Percentiles rank a stretch among this genome's conserved stretches.
Evolutionary conservation across 2,329 filamentous ascomycete genomes (phyloP).

Genomic region (Scedosporium minutisporum): DNA sequence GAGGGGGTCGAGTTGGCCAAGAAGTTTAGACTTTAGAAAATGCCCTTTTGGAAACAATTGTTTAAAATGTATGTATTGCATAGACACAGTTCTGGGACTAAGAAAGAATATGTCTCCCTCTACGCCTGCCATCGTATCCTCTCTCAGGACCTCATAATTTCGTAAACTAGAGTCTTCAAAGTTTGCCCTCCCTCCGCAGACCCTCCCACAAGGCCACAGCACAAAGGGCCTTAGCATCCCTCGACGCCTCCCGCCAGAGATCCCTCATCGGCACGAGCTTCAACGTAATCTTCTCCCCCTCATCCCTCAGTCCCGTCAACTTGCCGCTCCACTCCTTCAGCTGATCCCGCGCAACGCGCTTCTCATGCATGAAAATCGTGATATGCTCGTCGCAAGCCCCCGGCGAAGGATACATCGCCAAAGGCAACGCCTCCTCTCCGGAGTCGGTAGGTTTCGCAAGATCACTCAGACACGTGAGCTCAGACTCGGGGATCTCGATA

Average conservation of each 20-base stretch:
- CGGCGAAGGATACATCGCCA: conserved; percentile 46
- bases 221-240: conserved; percentile 50
- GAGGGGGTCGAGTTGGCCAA: conserved; percentile 69
- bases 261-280: conserved; percentile 47
- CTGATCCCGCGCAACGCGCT: conserved; percentile 36
- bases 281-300: conserved; percentile 54
- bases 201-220: conserved; percentile 52
- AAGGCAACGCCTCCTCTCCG: conserved; percentile 26
- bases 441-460: conserved; percentile 25
- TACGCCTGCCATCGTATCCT: too few species aligned
- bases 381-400: conserved; percentile 54
- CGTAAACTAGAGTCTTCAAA: conserved; percentile 17
- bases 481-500: conserved; percentile 35
- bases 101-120: not conserved
- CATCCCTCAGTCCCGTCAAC: conserved; percentile 45
- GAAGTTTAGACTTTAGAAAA: conserved; percentile 32
- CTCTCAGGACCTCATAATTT: not conserved
- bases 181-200: conserved; percentile 35
- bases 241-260: conserved; percentile 46
- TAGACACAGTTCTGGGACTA: conserved; percentile 1
- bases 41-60: not conserved
- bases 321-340: conserved; percentile 46
- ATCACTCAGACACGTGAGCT: conserved; percentile 43
- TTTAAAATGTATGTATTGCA: not conserved
- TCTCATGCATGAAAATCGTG: conserved; percentile 47